Conservation (phyloP, 768 basidiomycete species). For the Saitozyma sp. region DNA sequence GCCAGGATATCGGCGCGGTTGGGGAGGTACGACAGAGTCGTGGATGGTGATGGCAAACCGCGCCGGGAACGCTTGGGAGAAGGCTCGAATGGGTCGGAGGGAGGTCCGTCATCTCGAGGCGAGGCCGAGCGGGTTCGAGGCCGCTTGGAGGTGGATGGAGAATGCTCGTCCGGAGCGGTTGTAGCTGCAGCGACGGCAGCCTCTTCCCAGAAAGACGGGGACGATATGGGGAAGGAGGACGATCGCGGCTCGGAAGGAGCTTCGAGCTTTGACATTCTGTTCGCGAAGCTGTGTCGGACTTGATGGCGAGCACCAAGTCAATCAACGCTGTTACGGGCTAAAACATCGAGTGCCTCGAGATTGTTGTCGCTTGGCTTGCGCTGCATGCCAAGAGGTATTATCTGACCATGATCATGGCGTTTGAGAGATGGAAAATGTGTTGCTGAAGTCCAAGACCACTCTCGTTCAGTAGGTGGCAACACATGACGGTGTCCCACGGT, state of each 20-base stretch:
- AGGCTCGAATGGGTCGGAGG: not conserved
- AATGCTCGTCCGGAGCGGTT: not conserved
- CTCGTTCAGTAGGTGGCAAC: no score
- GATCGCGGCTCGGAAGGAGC: constrained; percentile 2
- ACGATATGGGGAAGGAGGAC: constrained; percentile 39
- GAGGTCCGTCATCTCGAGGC: not conserved
- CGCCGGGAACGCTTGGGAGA: not conserved
- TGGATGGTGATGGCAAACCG: constrained; percentile 15
- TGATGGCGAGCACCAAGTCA: no score
- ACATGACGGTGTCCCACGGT: no score
- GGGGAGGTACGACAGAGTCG: constrained; percentile 39
- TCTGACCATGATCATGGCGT: no score
- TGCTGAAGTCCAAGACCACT: no score
- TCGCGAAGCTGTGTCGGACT: no score
- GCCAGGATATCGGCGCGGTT: constrained; percentile 27
- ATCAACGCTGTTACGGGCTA: no score
- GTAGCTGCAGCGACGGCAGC: constrained; percentile 13
- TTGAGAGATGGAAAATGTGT: no score
- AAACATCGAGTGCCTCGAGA: no score
- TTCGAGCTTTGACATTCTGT: no score
- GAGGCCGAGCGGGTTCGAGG: not conserved
- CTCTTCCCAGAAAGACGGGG: constrained; percentile 43
- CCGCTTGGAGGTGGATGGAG: constrained; percentile 10
- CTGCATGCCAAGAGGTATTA: no score
- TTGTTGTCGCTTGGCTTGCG: no score